Percentiles rank a stretch among this genome's conserved stretches.
These are phyloP conservation scores for Xylaria sp. DNA, from an alignment of 2,329 filamentous ascomycete genomes.

Conservation along the genomic window DNA sequence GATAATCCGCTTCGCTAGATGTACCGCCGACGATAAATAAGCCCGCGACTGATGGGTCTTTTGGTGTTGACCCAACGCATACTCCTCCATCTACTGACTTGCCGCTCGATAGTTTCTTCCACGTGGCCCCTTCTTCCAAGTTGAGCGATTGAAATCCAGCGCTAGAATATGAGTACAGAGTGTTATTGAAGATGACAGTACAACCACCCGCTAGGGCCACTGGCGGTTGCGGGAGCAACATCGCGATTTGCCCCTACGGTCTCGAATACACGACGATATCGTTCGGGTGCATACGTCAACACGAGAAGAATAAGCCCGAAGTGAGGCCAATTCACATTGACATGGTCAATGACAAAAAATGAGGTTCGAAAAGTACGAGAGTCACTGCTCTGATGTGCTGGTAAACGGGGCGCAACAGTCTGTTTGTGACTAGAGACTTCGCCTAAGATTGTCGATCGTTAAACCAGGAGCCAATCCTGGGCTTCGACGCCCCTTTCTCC, in stretches of 20 bases:
- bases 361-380: neutral
- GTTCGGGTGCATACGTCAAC: slow-evolving; percentile 2
- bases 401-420: slow-evolving; percentile 31
- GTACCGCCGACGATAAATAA: slow-evolving; percentile 84
- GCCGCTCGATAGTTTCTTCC: slow-evolving; percentile 70
- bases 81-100: slow-evolving; percentile 74
- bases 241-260: slow-evolving; percentile 46
- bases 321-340: slow-evolving; percentile 28
- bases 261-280: slow-evolving; percentile 3
- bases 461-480: slow-evolving; percentile 1
- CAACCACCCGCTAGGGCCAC: slow-evolving; percentile 77
- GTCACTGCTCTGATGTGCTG: slow-evolving; percentile 12
- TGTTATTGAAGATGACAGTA: slow-evolving; percentile 79
- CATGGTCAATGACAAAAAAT: slow-evolving; percentile 32
- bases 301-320: slow-evolving; percentile 24
- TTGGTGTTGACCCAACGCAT: slow-evolving; percentile 74
- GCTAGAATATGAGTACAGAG: slow-evolving; percentile 81
- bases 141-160: slow-evolving; percentile 76
- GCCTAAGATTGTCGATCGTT: neutral
- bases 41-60: slow-evolving; percentile 62
- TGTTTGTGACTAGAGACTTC: slow-evolving; percentile 23
- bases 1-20: slow-evolving; percentile 60
- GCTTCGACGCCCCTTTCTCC: neutral
- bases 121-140: slow-evolving; percentile 71
- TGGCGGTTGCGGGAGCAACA: slow-evolving; percentile 75